These are phyloP conservation scores for Leishmania lainsoni DNA, from an alignment of 208 protist species.

Conservation along the genomic window DNA sequence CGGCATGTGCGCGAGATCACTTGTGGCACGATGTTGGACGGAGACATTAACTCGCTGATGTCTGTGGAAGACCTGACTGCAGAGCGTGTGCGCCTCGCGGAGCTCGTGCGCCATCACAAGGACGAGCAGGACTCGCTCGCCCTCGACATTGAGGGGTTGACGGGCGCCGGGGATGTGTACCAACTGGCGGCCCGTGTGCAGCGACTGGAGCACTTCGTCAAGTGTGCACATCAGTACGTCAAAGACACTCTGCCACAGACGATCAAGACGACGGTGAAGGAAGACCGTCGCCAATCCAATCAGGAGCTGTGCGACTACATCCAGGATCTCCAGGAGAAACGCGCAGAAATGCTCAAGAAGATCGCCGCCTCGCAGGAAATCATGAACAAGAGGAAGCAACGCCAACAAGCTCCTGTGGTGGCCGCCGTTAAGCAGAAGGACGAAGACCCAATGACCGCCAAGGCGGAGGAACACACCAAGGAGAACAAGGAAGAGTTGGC, in stretches of 20 bases:
- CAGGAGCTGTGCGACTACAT: slow-evolving; percentile 74
- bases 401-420: not conserved
- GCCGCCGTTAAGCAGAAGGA: slow-evolving; percentile 18
- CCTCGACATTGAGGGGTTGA: slow-evolving; percentile 63
- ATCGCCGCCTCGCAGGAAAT: slow-evolving; percentile 48
- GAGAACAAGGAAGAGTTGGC: slow-evolving; percentile 38
- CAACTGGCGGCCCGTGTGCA: slow-evolving; percentile 74
- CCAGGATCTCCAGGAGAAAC: slow-evolving; percentile 61
- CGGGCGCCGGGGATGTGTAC: slow-evolving; percentile 49
- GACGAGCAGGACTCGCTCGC: slow-evolving; percentile 74
- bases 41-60: slow-evolving; percentile 32
- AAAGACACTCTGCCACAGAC: slow-evolving; percentile 53
- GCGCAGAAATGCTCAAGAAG: slow-evolving; percentile 47
- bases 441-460: slow-evolving; percentile 40
- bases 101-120: slow-evolving; percentile 76
- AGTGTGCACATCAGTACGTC: slow-evolving; percentile 39
- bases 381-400: slow-evolving; percentile 28
- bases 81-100: slow-evolving; percentile 53
- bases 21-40: slow-evolving; percentile 21
- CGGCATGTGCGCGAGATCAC: slow-evolving; percentile 35
- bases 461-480: slow-evolving; percentile 43
- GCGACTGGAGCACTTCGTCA: slow-evolving; percentile 65
- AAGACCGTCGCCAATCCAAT: slow-evolving; percentile 61
- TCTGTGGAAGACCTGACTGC: slow-evolving; percentile 53
- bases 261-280: slow-evolving; percentile 51